These are phyloP conservation scores for Sordaria brevicollis DNA, from an alignment of 495 filamentous ascomycete species.

Conservation along the genomic window DNA sequence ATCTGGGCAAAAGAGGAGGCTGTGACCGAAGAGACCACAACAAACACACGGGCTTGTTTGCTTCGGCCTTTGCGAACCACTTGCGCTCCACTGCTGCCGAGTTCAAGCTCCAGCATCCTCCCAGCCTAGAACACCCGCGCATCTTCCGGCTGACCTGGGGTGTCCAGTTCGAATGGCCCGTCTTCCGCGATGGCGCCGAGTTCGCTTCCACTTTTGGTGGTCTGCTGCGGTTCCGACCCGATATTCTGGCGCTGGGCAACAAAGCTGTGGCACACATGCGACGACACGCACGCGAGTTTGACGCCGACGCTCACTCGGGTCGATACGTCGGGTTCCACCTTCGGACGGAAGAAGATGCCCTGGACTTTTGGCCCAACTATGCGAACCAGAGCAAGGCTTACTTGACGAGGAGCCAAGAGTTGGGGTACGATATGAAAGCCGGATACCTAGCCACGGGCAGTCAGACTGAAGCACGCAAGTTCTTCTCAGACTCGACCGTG, in stretches of 20 bases:
- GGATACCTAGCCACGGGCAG: slow-evolving; percentile 35
- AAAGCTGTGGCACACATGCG: slow-evolving; percentile 17
- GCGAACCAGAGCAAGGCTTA: slow-evolving; percentile 30
- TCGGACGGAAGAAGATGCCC: slow-evolving; percentile 31
- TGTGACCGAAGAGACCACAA: slow-evolving; percentile 36
- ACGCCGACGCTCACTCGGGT: slow-evolving; percentile 1
- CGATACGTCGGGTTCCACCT: slow-evolving; percentile 29
- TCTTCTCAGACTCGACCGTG: slow-evolving; percentile 4
- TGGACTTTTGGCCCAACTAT: slow-evolving; percentile 30
- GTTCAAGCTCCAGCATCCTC: slow-evolving; percentile 11
- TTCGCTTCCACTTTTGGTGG: slow-evolving; percentile 32
- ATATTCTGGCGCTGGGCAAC: slow-evolving; percentile 26
- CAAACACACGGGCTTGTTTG: slow-evolving; percentile 34
- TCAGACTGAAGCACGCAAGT: slow-evolving; percentile 23
- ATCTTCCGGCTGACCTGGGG: slow-evolving; percentile 34
- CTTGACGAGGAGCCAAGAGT: slow-evolving; percentile 14
- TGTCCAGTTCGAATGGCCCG: slow-evolving; percentile 35
- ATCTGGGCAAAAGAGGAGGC: slow-evolving; percentile 27
- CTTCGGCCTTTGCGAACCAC: slow-evolving; percentile 19
- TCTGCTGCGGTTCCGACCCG: slow-evolving; percentile 25
- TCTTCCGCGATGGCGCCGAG: slow-evolving; percentile 33
- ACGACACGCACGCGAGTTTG: slow-evolving; percentile 6
- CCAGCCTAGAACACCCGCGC: slow-evolving; percentile 21
- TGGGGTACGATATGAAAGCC: slow-evolving; percentile 15
- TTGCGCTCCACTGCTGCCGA: slow-evolving; percentile 13